These are phyloP conservation scores for Trichoderma lentiforme DNA, from an alignment of 2,329 filamentous ascomycete species.

Conservation along the genomic window DNA sequence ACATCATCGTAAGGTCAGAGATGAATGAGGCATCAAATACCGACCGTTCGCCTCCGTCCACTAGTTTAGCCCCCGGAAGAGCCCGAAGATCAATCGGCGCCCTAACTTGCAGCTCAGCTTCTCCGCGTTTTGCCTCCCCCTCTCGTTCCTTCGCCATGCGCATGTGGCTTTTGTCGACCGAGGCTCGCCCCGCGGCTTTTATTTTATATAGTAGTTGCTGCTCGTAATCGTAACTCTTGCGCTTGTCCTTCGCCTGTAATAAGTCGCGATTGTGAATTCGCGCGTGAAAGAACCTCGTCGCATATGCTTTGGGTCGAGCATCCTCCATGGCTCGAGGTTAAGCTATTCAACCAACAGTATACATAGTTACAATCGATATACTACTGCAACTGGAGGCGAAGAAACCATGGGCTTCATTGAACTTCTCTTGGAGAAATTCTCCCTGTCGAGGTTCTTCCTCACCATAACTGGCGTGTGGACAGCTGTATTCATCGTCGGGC, in stretches of 20 bases:
- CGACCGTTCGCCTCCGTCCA: neutral
- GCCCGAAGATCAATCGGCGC: neutral
- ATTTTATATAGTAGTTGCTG: neutral
- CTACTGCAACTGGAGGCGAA: neutral
- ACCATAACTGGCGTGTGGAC: conserved; percentile 37
- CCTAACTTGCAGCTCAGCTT: neutral
- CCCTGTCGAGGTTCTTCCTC: conserved; percentile 38
- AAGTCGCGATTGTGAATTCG: neutral
- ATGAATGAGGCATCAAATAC: neutral
- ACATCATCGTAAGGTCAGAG: neutral
- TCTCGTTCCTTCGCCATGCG: neutral
- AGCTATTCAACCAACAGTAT: neutral
- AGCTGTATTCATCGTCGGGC: conserved; percentile 36
- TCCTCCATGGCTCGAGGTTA: neutral
- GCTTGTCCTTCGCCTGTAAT: neutral
- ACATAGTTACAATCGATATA: neutral
- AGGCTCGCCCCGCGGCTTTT: neutral
- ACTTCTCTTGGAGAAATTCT: conserved; percentile 42
- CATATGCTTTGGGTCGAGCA: neutral
- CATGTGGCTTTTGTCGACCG: neutral
- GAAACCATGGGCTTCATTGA: conserved; percentile 51
- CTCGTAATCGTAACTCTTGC: neutral
- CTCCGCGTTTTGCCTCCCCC: neutral
- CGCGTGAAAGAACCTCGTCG: neutral
- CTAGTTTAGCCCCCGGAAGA: conserved; percentile 1